Conservation (phyloP, 2,329 filamentous ascomycete genomes). For the Penicillium sp. region DNA sequence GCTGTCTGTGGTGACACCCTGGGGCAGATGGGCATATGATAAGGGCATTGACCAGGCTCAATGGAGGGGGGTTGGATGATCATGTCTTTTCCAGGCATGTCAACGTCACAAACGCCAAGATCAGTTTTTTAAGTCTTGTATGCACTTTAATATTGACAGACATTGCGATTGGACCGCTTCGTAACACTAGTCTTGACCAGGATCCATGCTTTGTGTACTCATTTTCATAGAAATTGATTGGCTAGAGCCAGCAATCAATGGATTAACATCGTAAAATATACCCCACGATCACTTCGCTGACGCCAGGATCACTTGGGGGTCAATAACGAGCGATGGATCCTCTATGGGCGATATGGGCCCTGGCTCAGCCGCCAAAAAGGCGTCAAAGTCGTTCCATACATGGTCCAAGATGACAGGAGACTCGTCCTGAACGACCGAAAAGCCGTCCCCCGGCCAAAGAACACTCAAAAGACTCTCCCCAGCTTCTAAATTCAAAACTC, state of each 20-base stretch:
- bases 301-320: slow-evolving; percentile 12
- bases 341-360: slow-evolving; percentile 14
- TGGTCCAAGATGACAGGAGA: slow-evolving; percentile 6
- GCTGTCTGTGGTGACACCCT: background rate
- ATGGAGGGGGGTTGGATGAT: background rate
- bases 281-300: slow-evolving; percentile 8
- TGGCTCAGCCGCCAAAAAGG: slow-evolving; percentile 33
- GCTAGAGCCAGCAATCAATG: background rate
- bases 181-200: background rate
- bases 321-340: slow-evolving; percentile 10
- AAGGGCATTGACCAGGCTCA: background rate
- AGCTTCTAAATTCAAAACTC: slow-evolving; percentile 15
- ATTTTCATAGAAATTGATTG: background rate
- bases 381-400: slow-evolving; percentile 42
- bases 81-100: background rate
- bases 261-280: background rate
- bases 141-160: background rate
- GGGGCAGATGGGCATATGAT: background rate
- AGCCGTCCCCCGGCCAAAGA: slow-evolving; percentile 13
- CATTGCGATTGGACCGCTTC: background rate
- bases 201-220: background rate
- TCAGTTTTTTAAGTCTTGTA: background rate
- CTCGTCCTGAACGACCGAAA: slow-evolving; percentile 7
- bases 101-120: background rate
- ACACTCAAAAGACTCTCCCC: slow-evolving; percentile 10